These are phyloP conservation scores for Artemisia argyi DNA, from an alignment of 129 eudicot species.

Conservation along the genomic window DNA sequence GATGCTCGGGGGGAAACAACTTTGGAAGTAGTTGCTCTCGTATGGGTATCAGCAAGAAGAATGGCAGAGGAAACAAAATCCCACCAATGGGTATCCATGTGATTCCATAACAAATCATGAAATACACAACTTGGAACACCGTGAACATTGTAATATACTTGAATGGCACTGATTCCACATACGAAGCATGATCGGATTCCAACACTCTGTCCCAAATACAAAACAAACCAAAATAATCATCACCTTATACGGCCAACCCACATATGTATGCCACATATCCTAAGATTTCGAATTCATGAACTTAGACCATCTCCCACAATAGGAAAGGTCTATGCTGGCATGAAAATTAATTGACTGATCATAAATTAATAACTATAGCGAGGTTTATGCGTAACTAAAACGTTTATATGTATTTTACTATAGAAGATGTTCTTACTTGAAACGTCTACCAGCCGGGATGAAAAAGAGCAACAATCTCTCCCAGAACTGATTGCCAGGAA, in stretches of 20 bases:
- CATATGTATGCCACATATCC: no score
- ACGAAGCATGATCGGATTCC: slow-evolving; percentile 59
- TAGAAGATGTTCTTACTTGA: slow-evolving; percentile 40
- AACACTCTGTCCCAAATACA: slow-evolving; percentile 45
- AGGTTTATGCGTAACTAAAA: not conserved
- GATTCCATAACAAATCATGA: slow-evolving; percentile 75
- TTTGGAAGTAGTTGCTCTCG: slow-evolving; percentile 74
- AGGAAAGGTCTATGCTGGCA: no score
- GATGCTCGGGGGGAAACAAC: slow-evolving; percentile 55
- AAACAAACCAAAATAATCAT: slow-evolving; percentile 10
- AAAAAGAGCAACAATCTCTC: slow-evolving; percentile 64
- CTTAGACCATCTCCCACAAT: no score
- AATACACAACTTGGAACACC: slow-evolving; percentile 57
- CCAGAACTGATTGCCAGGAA: slow-evolving; percentile 85
- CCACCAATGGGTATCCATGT: slow-evolving; percentile 96
- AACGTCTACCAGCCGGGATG: slow-evolving; percentile 60
- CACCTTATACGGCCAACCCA: no score
- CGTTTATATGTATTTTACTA: not conserved
- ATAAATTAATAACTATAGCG: no score
- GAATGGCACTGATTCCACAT: slow-evolving; percentile 67
- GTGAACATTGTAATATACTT: slow-evolving; percentile 63
- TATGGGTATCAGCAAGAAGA: slow-evolving; percentile 66
- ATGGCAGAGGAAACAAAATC: slow-evolving; percentile 77
- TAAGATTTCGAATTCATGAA: no score
- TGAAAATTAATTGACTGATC: not conserved